A percentile compares a stretch with the other conserved stretches of the same genome.
phyloP scores from a whole-genome alignment of 108 stramenopile species.

The Nitzschia sp. region DNA sequence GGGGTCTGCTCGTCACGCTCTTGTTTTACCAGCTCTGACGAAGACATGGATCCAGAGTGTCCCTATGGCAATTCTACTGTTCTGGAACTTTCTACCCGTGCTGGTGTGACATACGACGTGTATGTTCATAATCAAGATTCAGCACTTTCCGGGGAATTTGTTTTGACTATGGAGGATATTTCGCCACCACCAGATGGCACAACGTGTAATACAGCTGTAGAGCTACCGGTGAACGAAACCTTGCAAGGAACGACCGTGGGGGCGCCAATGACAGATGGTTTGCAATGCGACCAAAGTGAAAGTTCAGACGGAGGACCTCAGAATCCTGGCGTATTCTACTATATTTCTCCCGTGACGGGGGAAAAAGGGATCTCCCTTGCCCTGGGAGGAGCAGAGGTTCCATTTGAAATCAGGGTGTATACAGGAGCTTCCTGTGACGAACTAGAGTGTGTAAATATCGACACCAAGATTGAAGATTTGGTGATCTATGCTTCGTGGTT shows the following conservation, averaged over 20 bases:
- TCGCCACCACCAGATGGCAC: not conserved
- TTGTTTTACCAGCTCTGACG: not conserved
- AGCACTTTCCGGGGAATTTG: conserved; percentile 5
- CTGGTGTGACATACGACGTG: not conserved
- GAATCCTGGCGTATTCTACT: conserved; percentile 10
- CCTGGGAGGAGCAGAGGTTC: not conserved
- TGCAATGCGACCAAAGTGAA: not conserved
- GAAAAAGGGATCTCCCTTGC: not conserved
- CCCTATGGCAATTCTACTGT: not conserved
- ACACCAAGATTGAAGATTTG: not conserved
- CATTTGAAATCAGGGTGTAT: not conserved
- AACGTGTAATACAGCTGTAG: not conserved
- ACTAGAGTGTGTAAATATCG: not conserved
- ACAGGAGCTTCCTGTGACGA: not conserved
- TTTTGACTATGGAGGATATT: not conserved
- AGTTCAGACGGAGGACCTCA: not conserved
- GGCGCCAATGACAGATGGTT: not conserved
- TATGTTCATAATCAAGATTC: not conserved
- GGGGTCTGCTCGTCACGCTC: not conserved
- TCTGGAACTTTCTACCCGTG: not conserved
- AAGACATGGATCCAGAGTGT: conserved; percentile 9
- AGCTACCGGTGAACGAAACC: not conserved
- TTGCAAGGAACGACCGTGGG: conserved; percentile 12
- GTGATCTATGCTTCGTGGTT: not conserved
- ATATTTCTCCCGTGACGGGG: not conserved